Evolutionary conservation across 768 basidiomycete species (phyloP), one percentile per base, ranked within the genome.

Genomic region (Suillus spraguei): DNA sequence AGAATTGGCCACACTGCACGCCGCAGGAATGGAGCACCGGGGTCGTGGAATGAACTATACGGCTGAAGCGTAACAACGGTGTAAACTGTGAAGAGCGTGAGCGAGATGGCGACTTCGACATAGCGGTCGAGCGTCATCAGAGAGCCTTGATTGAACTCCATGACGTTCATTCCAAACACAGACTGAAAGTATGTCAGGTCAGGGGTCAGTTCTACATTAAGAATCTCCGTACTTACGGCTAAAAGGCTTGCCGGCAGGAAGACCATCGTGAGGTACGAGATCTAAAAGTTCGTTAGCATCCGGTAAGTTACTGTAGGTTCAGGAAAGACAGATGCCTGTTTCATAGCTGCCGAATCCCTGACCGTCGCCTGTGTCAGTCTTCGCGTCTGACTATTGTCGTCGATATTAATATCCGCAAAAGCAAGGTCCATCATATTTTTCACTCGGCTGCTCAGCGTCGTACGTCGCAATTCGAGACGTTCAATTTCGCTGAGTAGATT

Each of bases 351-450:
- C 69, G 82, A 83, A 64, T 80, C 81, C 36, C 74, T 71, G 14
- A 81, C 71, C 4, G 82, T 73, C 4, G 80, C 79, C 59, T 77
- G 62, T 2, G 86, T 86, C 72, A 88, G 78, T 32, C 78, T 63
- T 59, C 81, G 74, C 83, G 85, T 86, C 20, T 78, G 76, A 61
- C 65, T 78, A 70, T 82, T 86, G 64, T 88, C 87, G 1, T 75
- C 75, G 56, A 87, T 84, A 65, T 85, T 87, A 32, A 87, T 84
- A 49, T 74, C 82, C 52, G 83, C 83, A 67, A 88, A 88, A 10
- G 84, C 76, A 67, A 78, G 60, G 52, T 78, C 62, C 64, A 76
- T 79, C 38, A 75, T 71, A 44, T 78, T 78, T 52, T 70, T 71
- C 50, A 78, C 47, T 36, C 78, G 69, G 41, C 63, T 65, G 14